Conservation (phyloP, 2,329 filamentous ascomycete genomes). For the Dactylellina sp. region DNA sequence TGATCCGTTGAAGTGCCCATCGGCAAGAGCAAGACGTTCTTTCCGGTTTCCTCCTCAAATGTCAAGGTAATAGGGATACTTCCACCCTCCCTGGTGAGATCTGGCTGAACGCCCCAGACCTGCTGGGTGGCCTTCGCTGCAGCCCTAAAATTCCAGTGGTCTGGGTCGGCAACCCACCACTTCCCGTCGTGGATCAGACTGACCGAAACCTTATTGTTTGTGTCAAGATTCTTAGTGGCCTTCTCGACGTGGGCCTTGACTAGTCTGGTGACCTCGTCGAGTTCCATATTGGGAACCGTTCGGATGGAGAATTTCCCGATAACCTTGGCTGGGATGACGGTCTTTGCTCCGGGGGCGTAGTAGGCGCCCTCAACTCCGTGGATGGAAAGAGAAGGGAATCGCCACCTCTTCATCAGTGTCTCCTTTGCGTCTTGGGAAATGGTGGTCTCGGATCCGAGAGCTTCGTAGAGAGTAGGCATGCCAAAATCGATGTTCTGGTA, state of each 20-base stretch:
- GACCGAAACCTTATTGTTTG: conserved; percentile 90
- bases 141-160: conserved; percentile 98
- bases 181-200: conserved; percentile 89
- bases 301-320: conserved; percentile 98
- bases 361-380: conserved; percentile 97
- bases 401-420: conserved; percentile 95
- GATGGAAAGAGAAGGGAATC: conserved; percentile 90
- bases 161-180: conserved; percentile 98
- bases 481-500: conserved; percentile 93
- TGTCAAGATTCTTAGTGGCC: conserved; percentile 85
- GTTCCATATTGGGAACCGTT: conserved; percentile 97
- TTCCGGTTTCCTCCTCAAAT: conserved; percentile 96
- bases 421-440: conserved; percentile 89
- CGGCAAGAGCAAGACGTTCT: conserved; percentile 93
- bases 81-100: conserved; percentile 95
- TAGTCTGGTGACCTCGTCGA: conserved; percentile 83
- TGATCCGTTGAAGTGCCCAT: conserved; percentile 98
- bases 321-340: conserved; percentile 97
- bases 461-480: conserved; percentile 94
- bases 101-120: conserved; percentile 91
- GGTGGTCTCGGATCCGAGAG: conserved; percentile 86
- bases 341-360: conserved; percentile 93
- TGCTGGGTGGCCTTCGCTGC: conserved; percentile 95
- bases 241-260: conserved; percentile 87
- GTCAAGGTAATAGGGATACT: conserved; percentile 96